These are phyloP conservation scores for Fonsecaea pugnacius DNA, from an alignment of 2,329 filamentous ascomycete genomes.

Conservation along the genomic window DNA sequence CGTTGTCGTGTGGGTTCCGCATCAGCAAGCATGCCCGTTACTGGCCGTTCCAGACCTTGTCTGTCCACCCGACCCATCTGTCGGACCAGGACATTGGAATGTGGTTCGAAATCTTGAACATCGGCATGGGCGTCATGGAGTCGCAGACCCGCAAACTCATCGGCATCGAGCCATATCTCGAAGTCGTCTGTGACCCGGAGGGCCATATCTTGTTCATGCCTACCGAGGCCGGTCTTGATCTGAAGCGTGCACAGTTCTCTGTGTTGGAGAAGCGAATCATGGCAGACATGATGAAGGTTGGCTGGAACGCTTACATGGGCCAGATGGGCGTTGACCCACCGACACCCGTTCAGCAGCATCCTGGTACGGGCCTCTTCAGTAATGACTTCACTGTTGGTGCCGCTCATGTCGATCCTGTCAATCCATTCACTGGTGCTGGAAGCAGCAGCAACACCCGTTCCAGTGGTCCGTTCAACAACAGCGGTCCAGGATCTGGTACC, in stretches of 20 bases:
- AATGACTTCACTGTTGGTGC: not conserved
- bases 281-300: conserved; percentile 22
- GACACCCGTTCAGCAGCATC: not conserved
- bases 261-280: conserved; percentile 25
- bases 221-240: conserved; percentile 21
- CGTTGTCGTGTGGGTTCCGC: conserved; percentile 17
- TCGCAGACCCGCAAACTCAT: conserved; percentile 17
- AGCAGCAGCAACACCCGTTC: not conserved
- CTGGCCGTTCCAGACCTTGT: conserved; percentile 37
- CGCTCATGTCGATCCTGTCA: not conserved
- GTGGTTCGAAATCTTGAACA: conserved; percentile 34
- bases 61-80: conserved; percentile 18
- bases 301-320: conserved; percentile 26
- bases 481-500: not conserved
- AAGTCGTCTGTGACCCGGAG: conserved; percentile 22
- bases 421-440: not conserved
- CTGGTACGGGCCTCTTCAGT: not conserved
- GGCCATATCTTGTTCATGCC: conserved; percentile 26
- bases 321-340: conserved; percentile 12
- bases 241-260: conserved; percentile 25
- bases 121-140: conserved; percentile 25
- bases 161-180: conserved; percentile 24
- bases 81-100: conserved; percentile 32
- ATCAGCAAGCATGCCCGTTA: conserved; percentile 27
- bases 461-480: not conserved